A percentile compares a stretch with the other conserved stretches of the same genome.
These are phyloP conservation scores for Senna siamea DNA, from an alignment of 306 rosid genomes.

Conservation along the genomic window DNA sequence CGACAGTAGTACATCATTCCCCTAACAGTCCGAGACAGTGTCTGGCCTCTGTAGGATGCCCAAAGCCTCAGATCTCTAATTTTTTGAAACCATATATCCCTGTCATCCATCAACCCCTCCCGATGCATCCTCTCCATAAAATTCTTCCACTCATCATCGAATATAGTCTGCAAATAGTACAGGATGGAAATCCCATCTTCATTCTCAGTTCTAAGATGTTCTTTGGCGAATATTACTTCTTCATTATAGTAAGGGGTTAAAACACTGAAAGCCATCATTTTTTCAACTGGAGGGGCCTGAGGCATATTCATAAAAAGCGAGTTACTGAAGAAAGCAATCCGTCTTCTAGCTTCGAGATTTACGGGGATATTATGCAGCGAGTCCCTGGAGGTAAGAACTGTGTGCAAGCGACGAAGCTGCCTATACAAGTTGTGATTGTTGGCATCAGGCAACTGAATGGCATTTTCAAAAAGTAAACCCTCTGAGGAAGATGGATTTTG, in stretches of 20 bases:
- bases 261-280: slow-evolving; percentile 97
- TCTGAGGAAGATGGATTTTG: slow-evolving; percentile 54
- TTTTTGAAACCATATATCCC: slow-evolving; percentile 77
- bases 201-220: slow-evolving; percentile 84
- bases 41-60: slow-evolving; percentile 97
- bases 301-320: slow-evolving; percentile 96
- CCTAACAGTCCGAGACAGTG: slow-evolving; percentile 88
- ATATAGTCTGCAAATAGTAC: slow-evolving; percentile 86
- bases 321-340: slow-evolving; percentile 93
- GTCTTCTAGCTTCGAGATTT: slow-evolving; percentile 94
- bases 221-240: slow-evolving; percentile 73
- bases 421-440: slow-evolving; percentile 72
- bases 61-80: slow-evolving; percentile 89
- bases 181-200: slow-evolving; percentile 90
- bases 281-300: slow-evolving; percentile 97
- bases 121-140: slow-evolving; percentile 90
- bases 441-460: slow-evolving; percentile 64
- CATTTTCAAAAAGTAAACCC: slow-evolving; percentile 77
- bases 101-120: slow-evolving; percentile 74
- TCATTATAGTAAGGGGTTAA: slow-evolving; percentile 90
- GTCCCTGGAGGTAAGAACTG: slow-evolving; percentile 85
- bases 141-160: slow-evolving; percentile 92
- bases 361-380: slow-evolving; percentile 86
- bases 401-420: slow-evolving; percentile 85
- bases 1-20: slow-evolving; percentile 97